Percentiles rank a stretch among this genome's conserved stretches.
These are phyloP conservation scores for Lolium multiflorum DNA, from an alignment of 176 grass and related monocot species.

Conservation along the genomic window DNA sequence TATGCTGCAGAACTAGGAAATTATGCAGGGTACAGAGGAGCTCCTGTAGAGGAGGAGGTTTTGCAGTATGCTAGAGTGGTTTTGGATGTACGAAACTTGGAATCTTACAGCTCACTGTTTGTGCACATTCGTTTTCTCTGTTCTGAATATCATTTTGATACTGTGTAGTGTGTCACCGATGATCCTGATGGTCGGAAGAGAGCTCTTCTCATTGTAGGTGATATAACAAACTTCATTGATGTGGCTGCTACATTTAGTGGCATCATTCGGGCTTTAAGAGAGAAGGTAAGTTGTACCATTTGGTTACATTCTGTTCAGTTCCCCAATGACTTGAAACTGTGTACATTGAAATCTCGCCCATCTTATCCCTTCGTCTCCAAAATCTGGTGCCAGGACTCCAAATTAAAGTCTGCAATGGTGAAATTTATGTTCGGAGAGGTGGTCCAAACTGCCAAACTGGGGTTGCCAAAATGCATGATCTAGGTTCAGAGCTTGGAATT, in stretches of 20 bases:
- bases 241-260: conserved; percentile 92
- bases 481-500: conserved; percentile 72
- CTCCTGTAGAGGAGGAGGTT: conserved; percentile 93
- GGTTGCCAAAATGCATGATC: conserved; percentile 85
- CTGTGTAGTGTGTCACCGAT: conserved; percentile 65
- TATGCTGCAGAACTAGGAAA: conserved; percentile 95
- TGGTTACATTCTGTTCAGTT: conserved; percentile 19
- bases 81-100: conserved; percentile 71
- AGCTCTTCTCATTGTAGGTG: conserved; percentile 90
- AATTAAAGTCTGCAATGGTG: conserved; percentile 89
- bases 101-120: not conserved
- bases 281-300: conserved; percentile 62
- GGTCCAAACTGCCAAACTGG: conserved; percentile 96
- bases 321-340: conserved; percentile 26
- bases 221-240: conserved; percentile 97
- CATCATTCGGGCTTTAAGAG: conserved; percentile 85
- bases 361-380: conserved; percentile 20
- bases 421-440: conserved; percentile 92
- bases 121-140: not conserved
- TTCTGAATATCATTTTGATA: conserved; percentile 4
- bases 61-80: conserved; percentile 93
- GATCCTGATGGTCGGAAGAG: conserved; percentile 94
- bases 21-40: conserved; percentile 95
- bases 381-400: conserved; percentile 69
- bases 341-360: conserved; percentile 35